A percentile compares a stretch with the other conserved stretches of the same genome.
phyloP scores from a whole-genome alignment of 208 protist species.

The Crithidia thermophila region DNA sequence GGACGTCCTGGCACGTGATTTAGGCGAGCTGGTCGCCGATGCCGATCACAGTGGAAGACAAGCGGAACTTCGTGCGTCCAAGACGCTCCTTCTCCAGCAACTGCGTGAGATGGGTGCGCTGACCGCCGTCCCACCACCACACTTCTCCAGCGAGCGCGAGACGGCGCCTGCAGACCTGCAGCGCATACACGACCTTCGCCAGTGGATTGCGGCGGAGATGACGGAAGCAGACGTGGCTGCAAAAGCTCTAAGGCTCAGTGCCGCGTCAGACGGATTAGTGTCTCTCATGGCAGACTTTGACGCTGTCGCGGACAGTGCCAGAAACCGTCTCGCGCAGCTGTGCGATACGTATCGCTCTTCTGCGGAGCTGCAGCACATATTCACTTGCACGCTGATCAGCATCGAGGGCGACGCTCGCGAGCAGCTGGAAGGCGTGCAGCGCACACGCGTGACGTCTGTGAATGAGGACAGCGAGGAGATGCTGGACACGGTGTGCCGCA shows the following conservation, averaged over 20 bases:
- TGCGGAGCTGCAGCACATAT: slow-evolving; percentile 14
- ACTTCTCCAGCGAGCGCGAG: neutral
- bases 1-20: neutral
- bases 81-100: slow-evolving; percentile 9
- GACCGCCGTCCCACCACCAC: neutral
- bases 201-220: slow-evolving; percentile 24
- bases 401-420: neutral
- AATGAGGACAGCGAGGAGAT: slow-evolving; percentile 14
- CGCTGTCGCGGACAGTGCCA: slow-evolving; percentile 1
- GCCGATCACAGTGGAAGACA: neutral
- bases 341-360: slow-evolving; percentile 11
- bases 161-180: neutral
- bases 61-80: slow-evolving; percentile 17
- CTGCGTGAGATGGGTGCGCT: slow-evolving; percentile 16
- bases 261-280: neutral
- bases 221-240: neutral
- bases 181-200: slow-evolving; percentile 1
- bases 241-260: neutral
- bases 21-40: neutral
- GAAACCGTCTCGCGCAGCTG: slow-evolving; percentile 2
- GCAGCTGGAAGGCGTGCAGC: neutral
- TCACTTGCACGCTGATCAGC: neutral
- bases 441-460: neutral
- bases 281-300: neutral
- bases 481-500: slow-evolving; percentile 25